Percentiles rank a stretch among this genome's conserved stretches.
phyloP scores from a whole-genome alignment of 1,139 yeast species.

The Geotrichum bryndzae region DNA sequence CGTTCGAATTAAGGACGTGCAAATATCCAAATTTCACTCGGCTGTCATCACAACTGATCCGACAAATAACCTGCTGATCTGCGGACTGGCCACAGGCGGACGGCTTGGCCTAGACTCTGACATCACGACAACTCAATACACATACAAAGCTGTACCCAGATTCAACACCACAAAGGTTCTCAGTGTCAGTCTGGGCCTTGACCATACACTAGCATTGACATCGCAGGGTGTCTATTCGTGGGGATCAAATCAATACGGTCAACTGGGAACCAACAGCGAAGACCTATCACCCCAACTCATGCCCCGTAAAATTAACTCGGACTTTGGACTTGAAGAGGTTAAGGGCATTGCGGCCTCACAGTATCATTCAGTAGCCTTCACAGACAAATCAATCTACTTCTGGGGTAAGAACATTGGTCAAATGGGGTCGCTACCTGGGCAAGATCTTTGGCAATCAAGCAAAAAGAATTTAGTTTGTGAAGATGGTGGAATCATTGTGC shows the following conservation, averaged over 20 bases:
- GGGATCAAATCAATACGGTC: constrained; percentile 68
- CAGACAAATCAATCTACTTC: constrained; percentile 47
- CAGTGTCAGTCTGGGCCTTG: constrained; percentile 52
- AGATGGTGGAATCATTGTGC: constrained; percentile 20
- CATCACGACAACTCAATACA: constrained; percentile 24
- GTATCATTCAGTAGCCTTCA: constrained; percentile 62
- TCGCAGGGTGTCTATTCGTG: constrained; percentile 56
- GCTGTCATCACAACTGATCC: constrained; percentile 49
- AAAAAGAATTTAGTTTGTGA: constrained; percentile 16
- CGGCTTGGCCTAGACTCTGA: constrained; percentile 54
- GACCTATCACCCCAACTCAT: constrained; percentile 39
- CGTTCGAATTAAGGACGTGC: constrained; percentile 41
- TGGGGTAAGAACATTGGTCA: constrained; percentile 92
- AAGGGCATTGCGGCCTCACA: constrained; percentile 63
- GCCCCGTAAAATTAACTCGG: constrained; percentile 47
- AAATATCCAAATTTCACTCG: constrained; percentile 63
- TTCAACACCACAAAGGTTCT: constrained; percentile 37
- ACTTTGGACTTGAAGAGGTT: constrained; percentile 41
- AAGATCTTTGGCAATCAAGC: constrained; percentile 15
- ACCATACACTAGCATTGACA: constrained; percentile 59
- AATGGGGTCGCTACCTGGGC: constrained; percentile 50
- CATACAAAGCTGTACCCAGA: constrained; percentile 38
- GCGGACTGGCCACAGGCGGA: constrained; percentile 70
- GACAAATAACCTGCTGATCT: constrained; percentile 45
- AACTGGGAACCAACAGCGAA: constrained; percentile 46